Evolutionary conservation across 2,329 filamentous ascomycete species (phyloP).

Genomic region (Colletotrichum godetiae): DNA sequence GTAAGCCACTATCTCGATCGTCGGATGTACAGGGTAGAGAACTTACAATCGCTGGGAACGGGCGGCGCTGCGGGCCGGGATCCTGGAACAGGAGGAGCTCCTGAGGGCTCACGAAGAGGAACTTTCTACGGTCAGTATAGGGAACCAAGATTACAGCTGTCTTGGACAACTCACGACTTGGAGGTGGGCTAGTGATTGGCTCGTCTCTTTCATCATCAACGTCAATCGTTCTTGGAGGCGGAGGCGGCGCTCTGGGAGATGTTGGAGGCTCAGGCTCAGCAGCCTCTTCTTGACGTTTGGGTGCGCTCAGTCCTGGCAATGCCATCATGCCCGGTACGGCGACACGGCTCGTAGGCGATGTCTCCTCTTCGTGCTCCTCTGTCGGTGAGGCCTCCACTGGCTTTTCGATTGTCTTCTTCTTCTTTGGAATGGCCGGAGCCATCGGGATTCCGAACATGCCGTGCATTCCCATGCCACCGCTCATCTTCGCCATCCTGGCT

Average conservation of each 20-base stretch:
- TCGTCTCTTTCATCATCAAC: conserved; percentile 53
- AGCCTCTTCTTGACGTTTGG: conserved; percentile 59
- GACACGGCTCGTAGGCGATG: conserved; percentile 56
- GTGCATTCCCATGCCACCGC: conserved; percentile 95
- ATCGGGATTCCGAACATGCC: conserved; percentile 88
- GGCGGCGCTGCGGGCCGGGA: conserved; percentile 67
- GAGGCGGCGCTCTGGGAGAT: conserved; percentile 53
- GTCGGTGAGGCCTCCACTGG: conserved; percentile 42
- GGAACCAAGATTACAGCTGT: conserved; percentile 38
- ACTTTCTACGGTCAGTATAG: conserved; percentile 46
- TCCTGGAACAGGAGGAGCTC: conserved; percentile 59
- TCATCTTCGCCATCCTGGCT: conserved; percentile 98
- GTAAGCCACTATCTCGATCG: background rate
- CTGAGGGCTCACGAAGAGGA: conserved; percentile 46
- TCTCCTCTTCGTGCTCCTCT: conserved; percentile 57
- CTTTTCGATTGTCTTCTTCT: conserved; percentile 63
- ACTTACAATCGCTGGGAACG: conserved; percentile 72
- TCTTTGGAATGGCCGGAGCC: conserved; percentile 61
- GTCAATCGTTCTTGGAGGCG: conserved; percentile 59
- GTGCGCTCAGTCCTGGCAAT: conserved; percentile 78
- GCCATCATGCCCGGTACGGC: conserved; percentile 70
- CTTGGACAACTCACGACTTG: conserved; percentile 17
- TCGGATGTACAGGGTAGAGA: background rate
- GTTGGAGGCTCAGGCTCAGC: conserved; percentile 59
- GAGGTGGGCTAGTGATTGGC: conserved; percentile 31